Base-by-base conservation (phyloP, 257 asterid genomes). In the Plantago elongata region DNA sequence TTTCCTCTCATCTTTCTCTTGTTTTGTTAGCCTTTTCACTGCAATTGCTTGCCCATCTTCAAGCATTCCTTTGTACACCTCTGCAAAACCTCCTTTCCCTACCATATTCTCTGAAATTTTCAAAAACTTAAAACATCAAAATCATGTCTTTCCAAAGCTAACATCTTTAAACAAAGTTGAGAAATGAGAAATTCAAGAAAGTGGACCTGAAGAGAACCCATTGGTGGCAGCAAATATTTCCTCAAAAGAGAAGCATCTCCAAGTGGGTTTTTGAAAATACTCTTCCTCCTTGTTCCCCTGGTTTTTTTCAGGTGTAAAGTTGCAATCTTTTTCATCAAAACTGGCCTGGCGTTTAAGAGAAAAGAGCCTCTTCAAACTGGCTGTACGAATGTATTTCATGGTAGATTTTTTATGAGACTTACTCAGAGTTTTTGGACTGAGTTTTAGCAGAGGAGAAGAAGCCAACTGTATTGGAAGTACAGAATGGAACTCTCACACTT, bases 71-170 rank as follows among this genome's bases (percentile, higher is more conserved):
- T 71, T 92, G 85, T 84, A 92, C 2, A 92, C 99, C 89, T 89
- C 95, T n/a, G 99, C 97, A 72, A 70, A 89, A 11, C 99, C 99
- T 67, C 99, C 99, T 79, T 69, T 83, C 13, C 99, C 99, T 3
- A 83, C 99, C 84, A 92, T 68, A 55, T 89, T 84, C 10, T 81
- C 97, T 88, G 84, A 27, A 15, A 16, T 9, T 14, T 3, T 3
- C 45, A 18, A 29, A 40, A 11, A 40, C 38, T 30, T 10, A 16
- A 13, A 54, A 4, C 11, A 54, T 12, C 9, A 52, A 54, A 1
- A 54, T 27, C 14, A 16, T 18, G 10, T 9, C 27, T 54, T 17
- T 54, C 15, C 5, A 54, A 54, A 54, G 59, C 29, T 4, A 5
- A 9, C 42, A 27, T 29, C 18, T 18, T 54, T 54, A 61, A 11